These are phyloP conservation scores for Rhizopus delemar DNA, from an alignment of 371 early-diverging fungal species.

Conservation along the genomic window DNA sequence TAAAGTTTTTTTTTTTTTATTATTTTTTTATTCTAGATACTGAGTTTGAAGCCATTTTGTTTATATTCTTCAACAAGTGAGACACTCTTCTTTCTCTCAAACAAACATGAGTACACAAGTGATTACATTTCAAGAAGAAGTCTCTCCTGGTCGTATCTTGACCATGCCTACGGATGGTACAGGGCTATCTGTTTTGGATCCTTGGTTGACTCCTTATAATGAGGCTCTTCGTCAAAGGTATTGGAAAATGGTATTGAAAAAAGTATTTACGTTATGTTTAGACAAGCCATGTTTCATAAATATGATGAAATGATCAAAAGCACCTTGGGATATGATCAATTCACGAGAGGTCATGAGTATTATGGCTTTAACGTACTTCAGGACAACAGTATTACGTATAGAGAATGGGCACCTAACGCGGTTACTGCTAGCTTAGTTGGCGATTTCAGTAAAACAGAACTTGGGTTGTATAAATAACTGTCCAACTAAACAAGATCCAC, in stretches of 20 bases:
- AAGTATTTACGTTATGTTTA: constrained; percentile 13
- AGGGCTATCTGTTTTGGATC: constrained; percentile 65
- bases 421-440: constrained; percentile 81
- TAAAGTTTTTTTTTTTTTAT: too few relatives aligned
- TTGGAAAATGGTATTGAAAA: neutral
- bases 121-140: constrained; percentile 36
- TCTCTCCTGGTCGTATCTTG: constrained; percentile 42
- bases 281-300: constrained; percentile 56
- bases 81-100: neutral
- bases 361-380: constrained; percentile 73
- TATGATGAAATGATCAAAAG: constrained; percentile 70
- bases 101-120: constrained; percentile 3
- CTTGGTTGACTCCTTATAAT: constrained; percentile 71
- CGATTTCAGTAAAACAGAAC: constrained; percentile 80
- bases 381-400: constrained; percentile 72
- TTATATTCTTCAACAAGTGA: too few relatives aligned
- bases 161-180: constrained; percentile 59
- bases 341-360: constrained; percentile 76
- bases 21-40: too few relatives aligned
- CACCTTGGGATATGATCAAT: constrained; percentile 76
- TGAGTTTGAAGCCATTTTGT: too few relatives aligned
- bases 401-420: constrained; percentile 95
- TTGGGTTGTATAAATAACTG: neutral
- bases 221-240: constrained; percentile 65
- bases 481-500: neutral